Conservation (phyloP, 345 rosid genomes). For the Garcia nutans region DNA sequence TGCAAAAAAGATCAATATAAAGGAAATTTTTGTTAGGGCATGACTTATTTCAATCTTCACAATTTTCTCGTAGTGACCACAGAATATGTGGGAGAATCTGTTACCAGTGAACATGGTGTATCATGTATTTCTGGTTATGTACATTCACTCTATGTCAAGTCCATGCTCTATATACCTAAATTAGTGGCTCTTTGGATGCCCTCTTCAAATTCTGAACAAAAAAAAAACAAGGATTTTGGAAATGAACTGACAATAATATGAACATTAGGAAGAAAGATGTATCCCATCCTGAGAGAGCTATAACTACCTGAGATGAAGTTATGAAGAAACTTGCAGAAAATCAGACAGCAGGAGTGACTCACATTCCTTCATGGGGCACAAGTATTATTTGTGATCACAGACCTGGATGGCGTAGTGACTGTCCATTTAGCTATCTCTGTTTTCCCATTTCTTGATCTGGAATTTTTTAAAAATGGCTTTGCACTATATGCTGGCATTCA, state of each 20-base stretch:
- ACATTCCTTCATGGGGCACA: neutral
- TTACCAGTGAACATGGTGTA: neutral
- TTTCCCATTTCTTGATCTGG: neutral
- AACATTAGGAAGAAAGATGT: neutral
- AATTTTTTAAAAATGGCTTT: neutral
- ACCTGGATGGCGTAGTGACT: neutral
- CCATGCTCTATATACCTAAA: neutral
- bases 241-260: slow-evolving; percentile 1
- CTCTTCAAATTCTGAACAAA: neutral
- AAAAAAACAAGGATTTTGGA: neutral
- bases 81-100: slow-evolving; percentile 2
- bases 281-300: neutral
- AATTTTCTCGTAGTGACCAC: neutral
- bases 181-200: neutral
- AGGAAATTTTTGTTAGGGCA: neutral
- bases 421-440: neutral
- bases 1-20: neutral
- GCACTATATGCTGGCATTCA: neutral
- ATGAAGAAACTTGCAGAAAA: neutral
- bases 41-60: neutral
- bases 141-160: neutral
- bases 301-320: neutral
- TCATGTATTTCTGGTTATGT: neutral
- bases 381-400: neutral
- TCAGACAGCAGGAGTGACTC: neutral